Evolutionary conservation across 2,329 filamentous ascomycete genomes (phyloP).

Genomic region (Neobulgaria alba): DNA sequence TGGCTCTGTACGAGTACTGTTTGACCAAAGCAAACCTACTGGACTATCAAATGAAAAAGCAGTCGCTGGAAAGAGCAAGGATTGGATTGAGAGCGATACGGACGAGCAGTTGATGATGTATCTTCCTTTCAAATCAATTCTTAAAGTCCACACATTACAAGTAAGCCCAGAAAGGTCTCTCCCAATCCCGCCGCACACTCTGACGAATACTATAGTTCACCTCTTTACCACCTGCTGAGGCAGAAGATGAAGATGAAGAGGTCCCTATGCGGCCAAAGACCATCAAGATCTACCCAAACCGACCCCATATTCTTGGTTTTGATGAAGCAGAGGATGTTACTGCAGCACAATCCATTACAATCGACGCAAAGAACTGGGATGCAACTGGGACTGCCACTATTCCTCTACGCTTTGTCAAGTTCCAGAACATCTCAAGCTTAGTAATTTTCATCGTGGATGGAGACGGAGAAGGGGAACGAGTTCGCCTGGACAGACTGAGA

Average conservation of each 20-base stretch:
- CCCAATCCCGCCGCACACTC: background rate
- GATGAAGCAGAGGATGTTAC: constrained; percentile 85
- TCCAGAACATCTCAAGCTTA: constrained; percentile 84
- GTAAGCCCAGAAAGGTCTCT: constrained; percentile 32
- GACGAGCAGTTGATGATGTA: constrained; percentile 95
- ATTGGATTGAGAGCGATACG: constrained; percentile 94
- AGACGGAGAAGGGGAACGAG: constrained; percentile 74
- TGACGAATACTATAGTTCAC: constrained; percentile 54
- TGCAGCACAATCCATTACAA: constrained; percentile 69
- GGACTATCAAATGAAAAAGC: constrained; percentile 50
- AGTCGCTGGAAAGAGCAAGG: constrained; percentile 42
- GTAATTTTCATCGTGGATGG: constrained; percentile 86
- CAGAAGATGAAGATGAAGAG: constrained; percentile 62
- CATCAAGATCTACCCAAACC: constrained; percentile 81
- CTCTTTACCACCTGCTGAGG: constrained; percentile 58
- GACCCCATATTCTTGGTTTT: constrained; percentile 84
- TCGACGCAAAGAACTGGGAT: constrained; percentile 75
- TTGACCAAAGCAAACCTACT: constrained; percentile 60
- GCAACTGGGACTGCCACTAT: constrained; percentile 64
- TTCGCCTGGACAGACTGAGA: constrained; percentile 69
- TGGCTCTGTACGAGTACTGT: constrained; percentile 64
- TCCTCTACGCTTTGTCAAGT: constrained; percentile 84
- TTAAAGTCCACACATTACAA: constrained; percentile 82
- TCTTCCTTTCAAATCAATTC: constrained; percentile 75
- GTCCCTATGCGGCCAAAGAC: constrained; percentile 72